A percentile compares a stretch with the other conserved stretches of the same genome.
Conservation (phyloP, 768 basidiomycete genomes). For the Podaxis mareebaensis region DNA sequence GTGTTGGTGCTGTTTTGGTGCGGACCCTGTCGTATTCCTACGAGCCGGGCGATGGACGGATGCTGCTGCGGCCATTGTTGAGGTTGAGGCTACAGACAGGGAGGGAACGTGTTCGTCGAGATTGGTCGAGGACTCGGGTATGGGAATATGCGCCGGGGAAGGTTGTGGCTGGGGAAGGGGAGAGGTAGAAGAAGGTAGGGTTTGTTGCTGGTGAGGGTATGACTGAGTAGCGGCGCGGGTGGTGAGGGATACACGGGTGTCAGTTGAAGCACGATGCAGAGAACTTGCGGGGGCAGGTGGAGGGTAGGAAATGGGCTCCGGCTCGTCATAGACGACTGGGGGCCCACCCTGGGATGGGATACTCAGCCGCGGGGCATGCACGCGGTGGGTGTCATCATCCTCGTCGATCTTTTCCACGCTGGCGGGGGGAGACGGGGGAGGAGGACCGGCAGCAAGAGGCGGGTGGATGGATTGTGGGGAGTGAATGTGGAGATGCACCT, state of each 20-base stretch:
- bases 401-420: constrained; percentile 30
- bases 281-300: constrained; percentile 19
- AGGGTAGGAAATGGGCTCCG: constrained; percentile 22
- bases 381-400: constrained; percentile 10
- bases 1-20: constrained; percentile 21
- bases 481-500: too few species aligned
- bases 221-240: constrained; percentile 23
- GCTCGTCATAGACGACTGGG: constrained; percentile 35
- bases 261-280: constrained; percentile 50
- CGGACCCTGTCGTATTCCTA: constrained; percentile 72
- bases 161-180: constrained; percentile 20
- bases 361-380: not conserved
- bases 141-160: constrained; percentile 37
- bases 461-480: not conserved
- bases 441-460: constrained; percentile 21
- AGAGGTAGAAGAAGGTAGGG: constrained; percentile 21
- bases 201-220: not conserved
- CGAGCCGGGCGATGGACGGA: constrained; percentile 31
- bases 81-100: not conserved
- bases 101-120: constrained; percentile 10
- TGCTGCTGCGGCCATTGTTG: constrained; percentile 32
- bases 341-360: constrained; percentile 17
- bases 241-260: constrained; percentile 40
- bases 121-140: constrained; percentile 5
- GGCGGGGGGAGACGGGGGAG: constrained; percentile 34